Base-by-base conservation (phyloP, 78 protist genomes). In the Cavenderia fasciculata region DNA sequence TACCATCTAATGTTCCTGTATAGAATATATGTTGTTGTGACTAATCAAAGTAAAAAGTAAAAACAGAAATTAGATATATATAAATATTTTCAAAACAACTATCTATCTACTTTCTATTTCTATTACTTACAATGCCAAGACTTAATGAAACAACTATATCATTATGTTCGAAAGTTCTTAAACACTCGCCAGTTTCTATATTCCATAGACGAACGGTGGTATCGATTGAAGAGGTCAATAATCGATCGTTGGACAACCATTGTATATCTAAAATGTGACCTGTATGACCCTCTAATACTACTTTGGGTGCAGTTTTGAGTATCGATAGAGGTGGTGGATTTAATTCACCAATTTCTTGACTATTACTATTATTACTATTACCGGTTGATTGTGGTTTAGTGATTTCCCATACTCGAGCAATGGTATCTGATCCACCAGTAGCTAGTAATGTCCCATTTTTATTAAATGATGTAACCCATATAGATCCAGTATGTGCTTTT, bases 61-160 rank as follows among this genome's bases (percentile, higher is more conserved):
- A 46, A 46, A 46, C 8, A 46, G 12, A 46, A 46, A 14, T 14
- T 46, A 46, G 12, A 46, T 46, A 14, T 14, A 46, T 46, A 46
- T 46, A 46, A 46, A 46, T 14, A 14, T 46, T 14, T 46, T 12
- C 12, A 14, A 46, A 46, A 46, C 12, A 46, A 14, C 5, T 49
- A 52, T 18, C 29, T 7, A 0, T n/a, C n/a, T n/a, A n/a, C n/a
- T n/a, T n/a, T n/a, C n/a, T n/a, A n/a, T n/a, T 21, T 8, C 33
- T 52, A 41, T 25, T 11, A 59, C 46, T 57, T 76, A 47, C 61
- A 62, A 46, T 23, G 61, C 68, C 90, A 34, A 56, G 61, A 52
- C 69, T 43, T 29, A 82, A 44, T n/a, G 90, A 82, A 56, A 82
- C 90, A n/a, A 82, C 90, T 68, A 82, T 69, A 68, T 82, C 90